A percentile compares a stretch with the other conserved stretches of the same genome.
Evolutionary conservation across 768 basidiomycete species (phyloP).

Genomic region (Xerocomellus amylosporus): DNA sequence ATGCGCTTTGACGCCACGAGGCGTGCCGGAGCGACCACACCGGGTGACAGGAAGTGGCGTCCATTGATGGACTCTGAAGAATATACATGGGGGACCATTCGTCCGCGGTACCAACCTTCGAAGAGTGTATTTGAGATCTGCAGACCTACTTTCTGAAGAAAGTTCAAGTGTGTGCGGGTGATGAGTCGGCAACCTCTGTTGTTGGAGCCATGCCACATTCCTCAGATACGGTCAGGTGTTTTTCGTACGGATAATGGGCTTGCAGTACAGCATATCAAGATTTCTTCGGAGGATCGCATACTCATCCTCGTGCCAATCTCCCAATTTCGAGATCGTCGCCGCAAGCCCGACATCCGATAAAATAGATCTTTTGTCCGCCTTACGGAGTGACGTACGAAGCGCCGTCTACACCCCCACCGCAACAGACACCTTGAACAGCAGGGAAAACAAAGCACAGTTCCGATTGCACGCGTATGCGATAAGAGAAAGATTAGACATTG

Average conservation of each 20-base stretch:
- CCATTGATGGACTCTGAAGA: slow-evolving; percentile 1
- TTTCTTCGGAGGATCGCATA: neutral
- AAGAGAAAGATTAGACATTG: slow-evolving; percentile 8
- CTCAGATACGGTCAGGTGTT: neutral
- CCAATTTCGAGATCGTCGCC: neutral
- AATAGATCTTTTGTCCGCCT: neutral
- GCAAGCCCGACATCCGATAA: neutral
- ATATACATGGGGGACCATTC: neutral
- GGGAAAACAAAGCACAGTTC: neutral
- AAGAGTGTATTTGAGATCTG: neutral
- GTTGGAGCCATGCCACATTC: neutral
- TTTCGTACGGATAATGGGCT: neutral
- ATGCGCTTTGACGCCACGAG: slow-evolving; percentile 30
- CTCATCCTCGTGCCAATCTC: neutral
- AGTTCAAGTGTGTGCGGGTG: neutral
- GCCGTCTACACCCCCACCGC: neutral
- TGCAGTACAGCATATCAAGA: neutral
- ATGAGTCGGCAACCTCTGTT: neutral
- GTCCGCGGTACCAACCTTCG: neutral
- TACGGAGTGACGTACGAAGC: neutral
- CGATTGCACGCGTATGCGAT: neutral
- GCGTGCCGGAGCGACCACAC: slow-evolving; percentile 15
- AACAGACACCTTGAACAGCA: too few species aligned
- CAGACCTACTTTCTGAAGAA: neutral
- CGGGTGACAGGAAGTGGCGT: slow-evolving; percentile 13